Percentiles rank a stretch among this genome's conserved stretches.
Evolutionary conservation across 306 rosid species (phyloP).

Genomic region (Pterocarpus santalinus): DNA sequence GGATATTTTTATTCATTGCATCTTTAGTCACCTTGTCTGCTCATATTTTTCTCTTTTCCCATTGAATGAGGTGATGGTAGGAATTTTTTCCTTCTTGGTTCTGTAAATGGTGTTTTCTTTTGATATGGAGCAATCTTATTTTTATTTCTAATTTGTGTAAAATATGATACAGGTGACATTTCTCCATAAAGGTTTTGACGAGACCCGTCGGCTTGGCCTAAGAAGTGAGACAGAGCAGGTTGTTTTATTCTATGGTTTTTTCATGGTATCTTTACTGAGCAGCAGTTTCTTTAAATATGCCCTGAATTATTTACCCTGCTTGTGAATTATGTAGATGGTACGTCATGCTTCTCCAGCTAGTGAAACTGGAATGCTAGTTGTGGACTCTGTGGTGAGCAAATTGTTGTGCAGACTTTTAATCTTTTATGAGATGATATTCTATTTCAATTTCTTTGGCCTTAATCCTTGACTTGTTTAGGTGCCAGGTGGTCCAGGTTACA

Average conservation of each 20-base stretch:
- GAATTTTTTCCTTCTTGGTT: constrained; percentile 15
- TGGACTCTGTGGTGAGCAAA: constrained; percentile 86
- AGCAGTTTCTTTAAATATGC: constrained; percentile 34
- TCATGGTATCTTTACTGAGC: constrained; percentile 2
- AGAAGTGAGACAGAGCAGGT: constrained; percentile 95
- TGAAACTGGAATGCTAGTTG: constrained; percentile 99
- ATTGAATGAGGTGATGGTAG: constrained; percentile 16
- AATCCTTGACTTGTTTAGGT: constrained; percentile 70
- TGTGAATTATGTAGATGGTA: constrained; percentile 73
- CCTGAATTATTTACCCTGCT: constrained; percentile 38
- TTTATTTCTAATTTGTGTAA: constrained; percentile 23
- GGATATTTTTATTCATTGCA: constrained; percentile 10
- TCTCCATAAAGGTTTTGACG: constrained; percentile 97
- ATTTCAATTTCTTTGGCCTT: constrained; percentile 40
- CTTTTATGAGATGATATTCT: constrained; percentile 24
- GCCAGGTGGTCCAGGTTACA: constrained; percentile 92
- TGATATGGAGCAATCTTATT: constrained; percentile 30
- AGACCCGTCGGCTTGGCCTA: constrained; percentile 95
- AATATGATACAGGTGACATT: constrained; percentile 73
- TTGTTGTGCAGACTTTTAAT: constrained; percentile 18
- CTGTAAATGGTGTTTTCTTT: constrained; percentile 17
- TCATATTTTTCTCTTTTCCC: constrained; percentile 26
- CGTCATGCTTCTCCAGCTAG: constrained; percentile 76
- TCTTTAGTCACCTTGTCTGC: constrained; percentile 18
- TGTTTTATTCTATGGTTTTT: constrained; percentile 44